Evolutionary conservation across 495 filamentous ascomycete genomes (phyloP).

Genomic region (Penicillium subrubescens): DNA sequence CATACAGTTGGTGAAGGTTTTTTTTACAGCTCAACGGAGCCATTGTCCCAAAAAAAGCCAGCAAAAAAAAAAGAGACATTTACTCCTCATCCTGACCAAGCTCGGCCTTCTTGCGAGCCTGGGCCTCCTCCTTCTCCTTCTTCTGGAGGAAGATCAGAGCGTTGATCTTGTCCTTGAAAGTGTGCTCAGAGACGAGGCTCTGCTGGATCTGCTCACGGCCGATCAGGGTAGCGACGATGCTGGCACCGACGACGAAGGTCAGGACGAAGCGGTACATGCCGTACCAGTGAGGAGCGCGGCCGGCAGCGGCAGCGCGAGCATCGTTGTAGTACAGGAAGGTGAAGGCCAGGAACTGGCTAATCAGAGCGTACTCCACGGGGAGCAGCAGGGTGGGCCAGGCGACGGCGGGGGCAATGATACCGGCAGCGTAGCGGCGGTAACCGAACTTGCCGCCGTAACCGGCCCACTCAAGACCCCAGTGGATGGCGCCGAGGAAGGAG

Average conservation of each 20-base stretch:
- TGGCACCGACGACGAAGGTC: conserved; percentile 87
- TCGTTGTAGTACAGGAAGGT: conserved; percentile 89
- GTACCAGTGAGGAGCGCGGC: conserved; percentile 94
- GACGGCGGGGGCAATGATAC: conserved; percentile 77
- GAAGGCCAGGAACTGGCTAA: conserved; percentile 87
- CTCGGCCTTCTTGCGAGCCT: conserved; percentile 51
- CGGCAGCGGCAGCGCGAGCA: conserved; percentile 68
- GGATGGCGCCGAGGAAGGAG: conserved; percentile 93
- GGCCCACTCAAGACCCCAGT: conserved; percentile 89
- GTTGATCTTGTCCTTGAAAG: conserved; percentile 62
- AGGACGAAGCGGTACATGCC: conserved; percentile 91
- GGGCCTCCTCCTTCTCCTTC: conserved; percentile 64
- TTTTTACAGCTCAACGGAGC: conserved; percentile 1
- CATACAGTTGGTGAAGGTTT: conserved; percentile 4
- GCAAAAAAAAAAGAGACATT: conserved; percentile 17
- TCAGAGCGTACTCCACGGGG: conserved; percentile 85
- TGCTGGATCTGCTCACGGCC: conserved; percentile 83
- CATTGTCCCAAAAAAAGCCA: neutral
- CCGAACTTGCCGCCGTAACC: conserved; percentile 70
- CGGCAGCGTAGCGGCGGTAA: conserved; percentile 79
- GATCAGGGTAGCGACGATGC: conserved; percentile 83
- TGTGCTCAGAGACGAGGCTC: conserved; percentile 47
- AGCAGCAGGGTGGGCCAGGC: conserved; percentile 94
- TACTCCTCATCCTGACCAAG: conserved; percentile 49
- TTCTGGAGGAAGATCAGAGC: conserved; percentile 60